These are phyloP conservation scores for Hypholoma sublateritium DNA, from an alignment of 768 basidiomycete genomes.

Conservation along the genomic window DNA sequence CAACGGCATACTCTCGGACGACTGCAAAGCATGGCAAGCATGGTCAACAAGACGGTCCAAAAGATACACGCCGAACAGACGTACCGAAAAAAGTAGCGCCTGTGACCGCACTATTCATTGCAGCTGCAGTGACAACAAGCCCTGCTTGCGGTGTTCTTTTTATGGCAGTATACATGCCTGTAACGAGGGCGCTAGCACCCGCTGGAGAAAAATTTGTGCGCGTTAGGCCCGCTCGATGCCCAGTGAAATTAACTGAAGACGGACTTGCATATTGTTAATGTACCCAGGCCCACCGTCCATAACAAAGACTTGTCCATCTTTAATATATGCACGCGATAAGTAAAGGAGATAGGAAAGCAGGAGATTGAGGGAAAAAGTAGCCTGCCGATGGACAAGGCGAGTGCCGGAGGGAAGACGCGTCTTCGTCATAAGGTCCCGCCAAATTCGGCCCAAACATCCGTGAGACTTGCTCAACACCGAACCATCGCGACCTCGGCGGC, in stretches of 20 bases:
- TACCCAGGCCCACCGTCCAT: slow-evolving; percentile 54
- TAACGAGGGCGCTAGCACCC: slow-evolving; percentile 49
- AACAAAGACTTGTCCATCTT: slow-evolving; percentile 31
- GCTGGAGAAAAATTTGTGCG: slow-evolving; percentile 38
- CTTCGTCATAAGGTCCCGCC: neutral
- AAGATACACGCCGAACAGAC: slow-evolving; percentile 23
- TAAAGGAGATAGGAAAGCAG: neutral
- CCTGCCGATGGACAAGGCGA: no score
- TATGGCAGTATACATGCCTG: slow-evolving; percentile 44
- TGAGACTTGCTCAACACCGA: neutral
- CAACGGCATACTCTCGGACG: slow-evolving; percentile 73
- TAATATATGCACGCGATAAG: neutral
- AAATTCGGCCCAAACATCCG: neutral
- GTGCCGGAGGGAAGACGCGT: neutral
- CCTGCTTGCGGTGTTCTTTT: slow-evolving; percentile 46
- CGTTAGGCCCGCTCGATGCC: slow-evolving; percentile 26
- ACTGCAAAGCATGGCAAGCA: slow-evolving; percentile 41
- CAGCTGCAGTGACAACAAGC: slow-evolving; percentile 56
- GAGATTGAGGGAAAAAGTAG: neutral
- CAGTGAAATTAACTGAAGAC: slow-evolving; percentile 36
- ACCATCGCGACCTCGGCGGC: no score
- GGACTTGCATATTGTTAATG: slow-evolving; percentile 79
- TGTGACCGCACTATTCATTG: slow-evolving; percentile 69
- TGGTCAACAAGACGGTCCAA: neutral
- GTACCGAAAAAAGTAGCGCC: slow-evolving; percentile 79